A percentile compares a stretch with the other conserved stretches of the same genome.
These are phyloP conservation scores for Boletus fagicola DNA, from an alignment of 768 basidiomycete species.

Conservation along the genomic window DNA sequence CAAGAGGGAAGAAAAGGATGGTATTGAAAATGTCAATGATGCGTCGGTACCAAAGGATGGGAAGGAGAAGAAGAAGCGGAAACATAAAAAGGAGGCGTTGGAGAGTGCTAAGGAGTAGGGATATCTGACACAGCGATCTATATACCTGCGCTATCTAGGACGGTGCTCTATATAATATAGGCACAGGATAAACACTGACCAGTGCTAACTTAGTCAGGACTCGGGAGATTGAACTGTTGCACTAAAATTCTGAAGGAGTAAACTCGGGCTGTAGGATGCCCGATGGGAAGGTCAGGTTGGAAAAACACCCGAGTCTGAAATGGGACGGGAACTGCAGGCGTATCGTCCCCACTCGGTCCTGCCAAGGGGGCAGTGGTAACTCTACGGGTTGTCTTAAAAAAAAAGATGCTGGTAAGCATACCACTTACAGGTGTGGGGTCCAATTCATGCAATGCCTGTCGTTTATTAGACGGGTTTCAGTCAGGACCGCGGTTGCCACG, in stretches of 20 bases:
- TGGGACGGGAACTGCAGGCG: no score
- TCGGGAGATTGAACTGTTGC: no score
- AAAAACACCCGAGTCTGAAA: no score
- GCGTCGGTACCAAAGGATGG: slow-evolving; percentile 18
- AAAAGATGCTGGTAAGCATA: no score
- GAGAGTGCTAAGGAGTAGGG: slow-evolving; percentile 4
- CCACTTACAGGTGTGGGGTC: no score
- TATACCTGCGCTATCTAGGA: slow-evolving; percentile 1
- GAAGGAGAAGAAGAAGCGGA: slow-evolving; percentile 35
- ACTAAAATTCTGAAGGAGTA: no score
- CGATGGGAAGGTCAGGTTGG: no score
- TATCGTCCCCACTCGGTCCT: no score
- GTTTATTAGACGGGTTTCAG: not conserved
- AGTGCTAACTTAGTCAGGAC: no score
- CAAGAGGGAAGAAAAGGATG: slow-evolving; percentile 17
- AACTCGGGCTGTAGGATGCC: no score
- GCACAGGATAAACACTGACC: not conserved
- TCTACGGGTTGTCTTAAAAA: no score
- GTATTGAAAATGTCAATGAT: slow-evolving; percentile 5
- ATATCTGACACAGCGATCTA: not conserved
- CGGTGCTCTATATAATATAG: not conserved
- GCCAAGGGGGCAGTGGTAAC: no score
- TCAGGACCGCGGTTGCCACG: slow-evolving; percentile 11
- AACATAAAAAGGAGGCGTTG: slow-evolving; percentile 13
- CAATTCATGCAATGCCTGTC: not conserved